These are phyloP conservation scores for Chaetomidium leptoderma DNA, from an alignment of 495 filamentous ascomycete genomes.

Conservation along the genomic window DNA sequence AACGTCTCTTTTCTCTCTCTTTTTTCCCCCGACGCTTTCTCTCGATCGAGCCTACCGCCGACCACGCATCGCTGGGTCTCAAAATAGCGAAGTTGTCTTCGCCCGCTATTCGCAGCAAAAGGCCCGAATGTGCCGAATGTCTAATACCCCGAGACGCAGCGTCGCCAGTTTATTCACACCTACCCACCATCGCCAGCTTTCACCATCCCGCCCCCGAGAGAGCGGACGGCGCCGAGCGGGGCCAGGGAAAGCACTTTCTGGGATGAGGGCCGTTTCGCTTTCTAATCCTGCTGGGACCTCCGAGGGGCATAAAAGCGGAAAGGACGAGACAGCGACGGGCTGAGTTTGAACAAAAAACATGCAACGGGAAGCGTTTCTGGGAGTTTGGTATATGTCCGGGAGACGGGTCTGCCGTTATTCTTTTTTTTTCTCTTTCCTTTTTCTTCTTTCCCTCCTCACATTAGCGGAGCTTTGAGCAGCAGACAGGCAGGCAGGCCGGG, in stretches of 20 bases:
- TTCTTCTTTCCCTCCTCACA: constrained; percentile 7
- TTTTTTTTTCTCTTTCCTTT: constrained; percentile 6
- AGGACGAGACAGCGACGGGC: constrained; percentile 13
- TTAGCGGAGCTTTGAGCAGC: constrained; percentile 7
- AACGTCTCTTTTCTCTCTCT: constrained; percentile 39
- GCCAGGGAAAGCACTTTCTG: neutral
- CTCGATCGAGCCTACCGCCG: constrained; percentile 12
- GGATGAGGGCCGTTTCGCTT: neutral
- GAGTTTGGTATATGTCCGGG: constrained; percentile 27
- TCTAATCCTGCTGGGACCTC: neutral
- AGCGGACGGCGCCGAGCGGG: neutral
- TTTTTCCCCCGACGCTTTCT: constrained; percentile 27
- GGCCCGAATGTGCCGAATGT: constrained; percentile 25
- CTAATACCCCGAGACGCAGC: constrained; percentile 16
- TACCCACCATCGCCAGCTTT: neutral
- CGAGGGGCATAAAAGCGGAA: neutral
- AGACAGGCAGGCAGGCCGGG: neutral
- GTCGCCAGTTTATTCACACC: neutral
- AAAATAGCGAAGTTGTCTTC: constrained; percentile 44
- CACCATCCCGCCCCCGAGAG: no score
- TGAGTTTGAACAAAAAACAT: constrained; percentile 22
- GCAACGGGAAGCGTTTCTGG: constrained; percentile 7
- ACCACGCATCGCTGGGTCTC: constrained; percentile 15
- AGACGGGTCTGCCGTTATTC: constrained; percentile 10
- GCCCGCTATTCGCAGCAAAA: neutral